These are phyloP conservation scores for Discostella stelligeroides DNA, from an alignment of 108 stramenopile genomes.

Conservation along the genomic window DNA sequence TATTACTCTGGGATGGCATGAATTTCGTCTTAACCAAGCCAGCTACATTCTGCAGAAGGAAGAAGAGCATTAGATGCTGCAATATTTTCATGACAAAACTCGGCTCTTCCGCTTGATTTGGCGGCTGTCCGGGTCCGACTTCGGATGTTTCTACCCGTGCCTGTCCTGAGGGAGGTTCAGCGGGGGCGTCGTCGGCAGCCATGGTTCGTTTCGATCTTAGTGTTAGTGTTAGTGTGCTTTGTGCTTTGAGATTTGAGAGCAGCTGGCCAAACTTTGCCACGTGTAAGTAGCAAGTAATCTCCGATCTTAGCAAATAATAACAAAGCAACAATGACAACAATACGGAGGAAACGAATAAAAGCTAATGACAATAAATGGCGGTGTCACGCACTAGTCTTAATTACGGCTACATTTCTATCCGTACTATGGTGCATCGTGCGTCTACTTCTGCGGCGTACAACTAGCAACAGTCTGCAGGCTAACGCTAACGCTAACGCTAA, in stretches of 20 bases:
- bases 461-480: no score
- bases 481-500: no score
- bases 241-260: no score
- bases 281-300: no score
- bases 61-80: constrained; percentile 11
- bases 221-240: no score
- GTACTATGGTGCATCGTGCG: neutral
- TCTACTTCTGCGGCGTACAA: neutral
- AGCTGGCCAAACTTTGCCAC: no score
- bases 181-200: no score
- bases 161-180: no score
- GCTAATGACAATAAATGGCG: constrained; percentile 20
- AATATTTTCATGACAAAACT: constrained; percentile 6
- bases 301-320: no score
- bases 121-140: neutral
- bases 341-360: constrained; percentile 15
- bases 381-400: neutral
- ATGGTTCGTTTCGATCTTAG: no score
- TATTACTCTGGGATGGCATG: constrained; percentile 2
- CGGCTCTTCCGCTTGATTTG: neutral
- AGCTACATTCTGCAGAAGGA: neutral
- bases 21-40: no score
- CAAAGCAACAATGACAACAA: constrained; percentile 8
- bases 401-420: neutral
- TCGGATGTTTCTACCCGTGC: no score